Conservation (phyloP, 208 protist genomes). For the Leishmania gerbilli region DNA sequence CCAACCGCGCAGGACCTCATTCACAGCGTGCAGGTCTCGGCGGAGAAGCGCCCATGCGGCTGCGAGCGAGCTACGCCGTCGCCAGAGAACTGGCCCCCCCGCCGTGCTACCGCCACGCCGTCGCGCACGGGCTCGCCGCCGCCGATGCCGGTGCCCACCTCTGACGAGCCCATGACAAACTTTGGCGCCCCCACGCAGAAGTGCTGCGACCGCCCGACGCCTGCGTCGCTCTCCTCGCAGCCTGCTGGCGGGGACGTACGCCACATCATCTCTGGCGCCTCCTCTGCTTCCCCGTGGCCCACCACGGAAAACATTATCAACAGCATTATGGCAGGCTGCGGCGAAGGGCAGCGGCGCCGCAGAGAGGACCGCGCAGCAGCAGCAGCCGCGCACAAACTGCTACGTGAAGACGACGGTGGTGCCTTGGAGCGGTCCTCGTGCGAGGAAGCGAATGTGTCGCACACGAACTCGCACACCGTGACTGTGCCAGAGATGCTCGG, state of each 20-base stretch:
- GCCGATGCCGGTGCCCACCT: constrained; percentile 14
- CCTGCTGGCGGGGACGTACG: constrained; percentile 24
- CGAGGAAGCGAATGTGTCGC: not conserved
- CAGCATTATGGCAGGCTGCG: constrained; percentile 31
- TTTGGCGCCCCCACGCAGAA: constrained; percentile 11
- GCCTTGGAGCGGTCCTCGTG: constrained; percentile 6
- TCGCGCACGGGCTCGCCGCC: constrained; percentile 11
- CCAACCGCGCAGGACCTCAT: constrained; percentile 35
- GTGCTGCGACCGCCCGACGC: constrained; percentile 36
- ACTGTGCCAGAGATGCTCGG: not conserved
- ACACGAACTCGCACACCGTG: not conserved
- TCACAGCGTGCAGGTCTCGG: constrained; percentile 37
- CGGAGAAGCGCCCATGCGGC: constrained; percentile 32
- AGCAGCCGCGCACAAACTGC: not conserved
- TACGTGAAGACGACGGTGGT: not conserved
- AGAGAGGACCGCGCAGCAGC: not conserved
- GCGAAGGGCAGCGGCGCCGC: constrained; percentile 29
- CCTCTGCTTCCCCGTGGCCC: constrained; percentile 41
- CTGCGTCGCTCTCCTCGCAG: constrained; percentile 30
- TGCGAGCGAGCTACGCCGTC: constrained; percentile 32
- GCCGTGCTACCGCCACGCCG: not conserved
- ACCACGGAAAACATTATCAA: constrained; percentile 46
- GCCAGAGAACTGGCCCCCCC: constrained; percentile 6
- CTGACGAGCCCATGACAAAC: constrained; percentile 19
- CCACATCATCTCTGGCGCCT: not conserved